phyloP scores from a whole-genome alignment of 179 eudicot genomes.

The Pouteria campechiana region DNA sequence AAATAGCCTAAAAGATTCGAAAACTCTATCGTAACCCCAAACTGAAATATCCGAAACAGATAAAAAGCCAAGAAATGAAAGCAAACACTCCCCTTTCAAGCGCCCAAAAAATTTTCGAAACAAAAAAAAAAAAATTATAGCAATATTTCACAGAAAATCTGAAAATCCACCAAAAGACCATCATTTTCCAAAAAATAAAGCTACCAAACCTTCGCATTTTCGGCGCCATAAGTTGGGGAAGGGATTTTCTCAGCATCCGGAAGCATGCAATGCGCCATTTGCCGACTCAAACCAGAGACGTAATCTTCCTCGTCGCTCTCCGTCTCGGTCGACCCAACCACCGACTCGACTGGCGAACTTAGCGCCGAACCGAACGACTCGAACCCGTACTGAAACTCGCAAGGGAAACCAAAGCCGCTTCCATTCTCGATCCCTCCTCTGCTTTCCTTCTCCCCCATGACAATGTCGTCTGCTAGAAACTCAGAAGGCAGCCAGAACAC shows the following conservation, averaged over 20 bases:
- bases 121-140: too few relatives aligned
- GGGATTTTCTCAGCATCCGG: slow-evolving; percentile 10
- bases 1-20: too few relatives aligned
- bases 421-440: background rate
- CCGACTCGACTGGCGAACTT: slow-evolving; percentile 36
- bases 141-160: too few relatives aligned
- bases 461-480: slow-evolving; percentile 59
- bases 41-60: too few relatives aligned
- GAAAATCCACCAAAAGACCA: too few relatives aligned
- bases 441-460: slow-evolving; percentile 13
- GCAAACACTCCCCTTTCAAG: too few relatives aligned
- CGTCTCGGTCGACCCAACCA: slow-evolving; percentile 25
- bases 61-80: too few relatives aligned
- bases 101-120: too few relatives aligned
- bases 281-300: slow-evolving; percentile 25
- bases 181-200: too few relatives aligned
- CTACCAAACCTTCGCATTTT: slow-evolving; percentile 15
- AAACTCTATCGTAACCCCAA: too few relatives aligned
- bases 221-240: background rate
- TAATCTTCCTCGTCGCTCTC: slow-evolving; percentile 58
- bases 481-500: slow-evolving; percentile 74
- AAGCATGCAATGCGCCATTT: slow-evolving; percentile 17
- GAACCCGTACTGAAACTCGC: slow-evolving; percentile 5
- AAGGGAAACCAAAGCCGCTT: background rate
- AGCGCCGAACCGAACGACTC: slow-evolving; percentile 28